Percentiles rank a stretch among this genome's conserved stretches.
Conservation (phyloP, 192 early-diverging fungal genomes). For the Coemansia sp. region DNA sequence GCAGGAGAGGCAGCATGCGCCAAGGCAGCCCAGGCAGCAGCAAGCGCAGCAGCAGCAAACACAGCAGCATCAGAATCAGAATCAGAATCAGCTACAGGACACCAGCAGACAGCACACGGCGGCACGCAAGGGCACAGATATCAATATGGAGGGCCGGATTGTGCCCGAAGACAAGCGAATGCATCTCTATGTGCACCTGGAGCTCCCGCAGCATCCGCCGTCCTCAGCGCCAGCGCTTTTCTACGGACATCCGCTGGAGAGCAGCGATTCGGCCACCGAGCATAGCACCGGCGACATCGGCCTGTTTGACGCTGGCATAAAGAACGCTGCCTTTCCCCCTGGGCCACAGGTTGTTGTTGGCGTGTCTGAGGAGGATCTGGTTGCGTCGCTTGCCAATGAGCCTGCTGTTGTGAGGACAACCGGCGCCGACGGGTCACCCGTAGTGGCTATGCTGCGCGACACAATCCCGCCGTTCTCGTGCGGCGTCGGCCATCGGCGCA, state of each 20-base stretch:
- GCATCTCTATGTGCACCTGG: slow-evolving; percentile 50
- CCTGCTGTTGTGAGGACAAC: slow-evolving; percentile 21
- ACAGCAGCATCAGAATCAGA: background rate
- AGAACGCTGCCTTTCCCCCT: slow-evolving; percentile 43
- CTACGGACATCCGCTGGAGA: slow-evolving; percentile 12
- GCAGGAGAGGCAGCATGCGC: slow-evolving; percentile 35
- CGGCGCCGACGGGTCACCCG: slow-evolving; percentile 18
- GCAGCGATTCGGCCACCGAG: slow-evolving; percentile 25
- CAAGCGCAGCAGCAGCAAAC: slow-evolving; percentile 2
- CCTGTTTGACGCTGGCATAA: slow-evolving; percentile 34
- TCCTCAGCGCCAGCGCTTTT: slow-evolving; percentile 37
- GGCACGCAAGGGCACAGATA: slow-evolving; percentile 4
- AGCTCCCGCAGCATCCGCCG: slow-evolving; percentile 45
- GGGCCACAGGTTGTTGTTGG: slow-evolving; percentile 49
- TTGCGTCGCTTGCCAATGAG: slow-evolving; percentile 25
- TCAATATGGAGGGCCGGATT: slow-evolving; percentile 37
- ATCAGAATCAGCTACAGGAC: background rate
- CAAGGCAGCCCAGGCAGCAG: background rate
- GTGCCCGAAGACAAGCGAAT: slow-evolving; percentile 49
- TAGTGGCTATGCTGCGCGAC: slow-evolving; percentile 30
- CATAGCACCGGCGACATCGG: slow-evolving; percentile 26
- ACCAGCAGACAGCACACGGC: slow-evolving; percentile 16
- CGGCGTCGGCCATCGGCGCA: slow-evolving; percentile 36
- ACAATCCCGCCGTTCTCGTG: slow-evolving; percentile 43
- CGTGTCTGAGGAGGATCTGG: slow-evolving; percentile 40